Conservation (phyloP, 805 yeast species). For the Komagataella kurtzmanii region DNA sequence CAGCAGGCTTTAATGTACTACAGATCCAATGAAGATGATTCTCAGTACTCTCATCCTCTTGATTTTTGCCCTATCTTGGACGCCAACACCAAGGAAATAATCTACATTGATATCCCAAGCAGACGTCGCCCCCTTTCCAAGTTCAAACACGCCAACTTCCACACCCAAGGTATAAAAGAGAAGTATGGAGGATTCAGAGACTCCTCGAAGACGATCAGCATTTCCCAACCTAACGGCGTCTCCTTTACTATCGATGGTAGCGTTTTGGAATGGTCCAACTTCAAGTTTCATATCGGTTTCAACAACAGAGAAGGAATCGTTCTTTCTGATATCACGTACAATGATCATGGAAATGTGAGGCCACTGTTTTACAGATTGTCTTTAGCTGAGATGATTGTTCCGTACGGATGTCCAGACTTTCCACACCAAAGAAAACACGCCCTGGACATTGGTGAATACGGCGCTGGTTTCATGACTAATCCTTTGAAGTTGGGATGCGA, state of each 20-base stretch:
- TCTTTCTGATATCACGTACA: conserved; percentile 56
- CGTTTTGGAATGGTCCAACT: conserved; percentile 67
- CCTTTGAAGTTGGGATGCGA: conserved; percentile 71
- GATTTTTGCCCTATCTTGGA: conserved; percentile 79
- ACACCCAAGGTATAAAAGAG: conserved; percentile 47
- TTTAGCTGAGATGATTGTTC: conserved; percentile 73
- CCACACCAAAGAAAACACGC: conserved; percentile 84
- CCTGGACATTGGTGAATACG: conserved; percentile 77
- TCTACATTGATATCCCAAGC: conserved; percentile 63
- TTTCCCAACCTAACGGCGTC: conserved; percentile 75
- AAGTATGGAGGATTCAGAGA: conserved; percentile 53
- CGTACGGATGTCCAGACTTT: conserved; percentile 67
- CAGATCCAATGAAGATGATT: conserved; percentile 64
- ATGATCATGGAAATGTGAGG: conserved; percentile 62
- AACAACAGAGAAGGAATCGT: conserved; percentile 81
- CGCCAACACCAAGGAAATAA: conserved; percentile 53
- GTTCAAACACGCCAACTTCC: conserved; percentile 57
- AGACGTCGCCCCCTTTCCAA: conserved; percentile 61
- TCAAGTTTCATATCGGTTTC: conserved; percentile 68
- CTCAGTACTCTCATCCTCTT: conserved; percentile 53
- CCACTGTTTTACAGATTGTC: conserved; percentile 73
- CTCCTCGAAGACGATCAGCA: conserved; percentile 51
- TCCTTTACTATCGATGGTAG: conserved; percentile 61
- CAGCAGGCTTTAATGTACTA: conserved; percentile 77
- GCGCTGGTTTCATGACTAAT: conserved; percentile 79